These are phyloP conservation scores for Botrytis medusae DNA, from an alignment of 2,329 filamentous ascomycete species.

Conservation along the genomic window DNA sequence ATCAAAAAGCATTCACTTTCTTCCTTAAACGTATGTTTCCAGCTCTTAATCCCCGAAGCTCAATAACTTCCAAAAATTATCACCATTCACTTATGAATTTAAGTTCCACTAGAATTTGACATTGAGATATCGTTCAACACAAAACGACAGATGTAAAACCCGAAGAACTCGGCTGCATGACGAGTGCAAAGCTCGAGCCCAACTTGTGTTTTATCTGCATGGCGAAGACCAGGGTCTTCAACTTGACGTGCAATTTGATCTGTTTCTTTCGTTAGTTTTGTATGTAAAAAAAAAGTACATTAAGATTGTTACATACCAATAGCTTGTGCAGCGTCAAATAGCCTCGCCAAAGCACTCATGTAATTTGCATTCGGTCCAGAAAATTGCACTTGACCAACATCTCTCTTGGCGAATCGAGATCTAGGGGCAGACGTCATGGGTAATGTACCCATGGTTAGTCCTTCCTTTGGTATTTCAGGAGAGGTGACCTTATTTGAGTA, in stretches of 20 bases:
- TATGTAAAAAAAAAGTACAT: not conserved
- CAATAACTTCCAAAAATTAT: conserved; percentile 7
- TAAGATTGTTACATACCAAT: conserved; percentile 65
- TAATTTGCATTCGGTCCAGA: conserved; percentile 85
- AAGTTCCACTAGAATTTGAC: too few relatives aligned
- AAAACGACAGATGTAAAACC: conserved; percentile 94
- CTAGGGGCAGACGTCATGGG: conserved; percentile 69
- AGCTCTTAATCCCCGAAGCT: not conserved
- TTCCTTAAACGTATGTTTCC: not conserved
- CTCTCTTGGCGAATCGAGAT: conserved; percentile 69
- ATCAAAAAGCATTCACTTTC: not conserved
- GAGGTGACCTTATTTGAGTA: conserved; percentile 50
- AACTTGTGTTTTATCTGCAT: conserved; percentile 91
- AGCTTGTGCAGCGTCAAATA: conserved; percentile 92
- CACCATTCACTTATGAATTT: conserved; percentile 92
- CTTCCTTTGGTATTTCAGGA: conserved; percentile 56
- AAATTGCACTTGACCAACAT: conserved; percentile 68
- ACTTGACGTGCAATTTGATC: conserved; percentile 96
- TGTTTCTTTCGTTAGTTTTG: conserved; percentile 44
- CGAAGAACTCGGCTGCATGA: conserved; percentile 96
- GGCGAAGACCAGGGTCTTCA: conserved; percentile 87
- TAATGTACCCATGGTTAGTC: conserved; percentile 67
- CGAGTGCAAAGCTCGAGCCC: conserved; percentile 90
- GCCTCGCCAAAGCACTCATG: conserved; percentile 82
- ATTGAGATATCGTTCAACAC: conserved; percentile 81